Percentiles rank a stretch among this genome's conserved stretches.
phyloP scores from a whole-genome alignment of 345 rosid genomes.

The Capsella bursapastoris region DNA sequence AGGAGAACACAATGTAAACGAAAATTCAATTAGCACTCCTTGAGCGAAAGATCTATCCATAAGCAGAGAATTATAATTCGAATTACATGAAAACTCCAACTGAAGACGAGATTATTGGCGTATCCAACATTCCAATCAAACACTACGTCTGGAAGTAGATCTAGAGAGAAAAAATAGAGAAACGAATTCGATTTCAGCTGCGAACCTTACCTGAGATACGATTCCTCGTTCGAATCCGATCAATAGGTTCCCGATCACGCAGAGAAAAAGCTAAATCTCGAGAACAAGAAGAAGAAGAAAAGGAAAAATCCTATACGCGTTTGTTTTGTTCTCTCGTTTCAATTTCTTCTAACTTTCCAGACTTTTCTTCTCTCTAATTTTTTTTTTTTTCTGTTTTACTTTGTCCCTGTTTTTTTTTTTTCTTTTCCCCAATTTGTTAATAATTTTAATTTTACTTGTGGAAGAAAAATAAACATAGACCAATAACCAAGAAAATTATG shows the following conservation, averaged over 20 bases:
- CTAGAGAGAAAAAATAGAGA: conserved; percentile 27
- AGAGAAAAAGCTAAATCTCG: conserved; percentile 28
- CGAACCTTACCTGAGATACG: conserved; percentile 33
- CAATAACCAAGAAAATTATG: too few relatives aligned
- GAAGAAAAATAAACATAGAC: not conserved
- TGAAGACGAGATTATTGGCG: conserved; percentile 9
- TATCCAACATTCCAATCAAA: conserved; percentile 17
- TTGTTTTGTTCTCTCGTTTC: conserved; percentile 23
- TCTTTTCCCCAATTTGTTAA: conserved; percentile 6
- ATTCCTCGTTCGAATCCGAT: conserved; percentile 34
- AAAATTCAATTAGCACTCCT: conserved; percentile 29
- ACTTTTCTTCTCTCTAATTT: conserved; percentile 37
- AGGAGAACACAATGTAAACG: conserved; percentile 20
- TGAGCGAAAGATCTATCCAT: conserved; percentile 35
- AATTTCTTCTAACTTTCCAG: conserved; percentile 37
- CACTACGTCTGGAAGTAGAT: conserved; percentile 39
- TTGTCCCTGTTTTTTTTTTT: conserved; percentile 26
- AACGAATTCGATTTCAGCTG: conserved; percentile 26
- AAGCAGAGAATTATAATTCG: conserved; percentile 20
- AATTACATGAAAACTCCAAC: conserved; percentile 24
- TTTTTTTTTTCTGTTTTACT: not conserved
- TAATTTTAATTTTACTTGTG: conserved; percentile 1
- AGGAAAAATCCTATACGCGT: conserved; percentile 20
- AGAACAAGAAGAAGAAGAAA: not conserved
- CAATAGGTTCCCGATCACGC: conserved; percentile 31